Base-by-base conservation (phyloP, 768 basidiomycete species). In the Hydnum rufescens region DNA sequence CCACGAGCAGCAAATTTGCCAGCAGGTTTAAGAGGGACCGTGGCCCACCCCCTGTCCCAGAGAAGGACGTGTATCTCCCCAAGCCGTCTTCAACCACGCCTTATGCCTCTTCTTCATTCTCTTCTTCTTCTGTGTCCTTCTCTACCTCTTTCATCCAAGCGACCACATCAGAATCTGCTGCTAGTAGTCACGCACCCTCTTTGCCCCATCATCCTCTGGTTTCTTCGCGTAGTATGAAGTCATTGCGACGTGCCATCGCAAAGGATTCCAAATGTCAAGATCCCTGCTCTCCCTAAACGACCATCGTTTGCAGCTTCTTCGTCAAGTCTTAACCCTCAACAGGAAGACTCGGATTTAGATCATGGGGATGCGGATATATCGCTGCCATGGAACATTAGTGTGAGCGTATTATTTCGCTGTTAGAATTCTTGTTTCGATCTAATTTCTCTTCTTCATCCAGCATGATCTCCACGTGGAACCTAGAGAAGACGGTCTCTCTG, bases 401-500 rank as follows among this genome's bases (percentile, higher is more conserved):
- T 47, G 44, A 47, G 44, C 26, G 25, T 1, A 47, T 28, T 16
- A 16, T 25, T 25, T 26, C 44, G 8, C 26, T 25, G 8, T 28
- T 13, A 25, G 8, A 8, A 13, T 8, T 13, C 44, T 13, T 8
- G 26, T 8, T 26, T 47, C 8, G 16, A 8, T 13, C 44, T 47
- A 25, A 28, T 26, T 29, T 26, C 18, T 13, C 6, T 13, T 31
- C 22, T 25, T 13, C n/a, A n/a, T 22, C 8, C 31, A 56, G 55
- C 55, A 56, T 32, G 5, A 56, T 42, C 23, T 56, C 23, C 55
- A 56, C 42, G 53, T 56, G 3, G 55, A 56, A 16, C 46, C 43
- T 4, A 28, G 23, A 13, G 55, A 54, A 16, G 54, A 49, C 4
- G 25, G 42, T 16, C 26, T 54, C 19, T 5, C 28, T 1, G 55